Conservation (phyloP, 2,329 filamentous ascomycete genomes). For the Diaporthe ilicicola region DNA sequence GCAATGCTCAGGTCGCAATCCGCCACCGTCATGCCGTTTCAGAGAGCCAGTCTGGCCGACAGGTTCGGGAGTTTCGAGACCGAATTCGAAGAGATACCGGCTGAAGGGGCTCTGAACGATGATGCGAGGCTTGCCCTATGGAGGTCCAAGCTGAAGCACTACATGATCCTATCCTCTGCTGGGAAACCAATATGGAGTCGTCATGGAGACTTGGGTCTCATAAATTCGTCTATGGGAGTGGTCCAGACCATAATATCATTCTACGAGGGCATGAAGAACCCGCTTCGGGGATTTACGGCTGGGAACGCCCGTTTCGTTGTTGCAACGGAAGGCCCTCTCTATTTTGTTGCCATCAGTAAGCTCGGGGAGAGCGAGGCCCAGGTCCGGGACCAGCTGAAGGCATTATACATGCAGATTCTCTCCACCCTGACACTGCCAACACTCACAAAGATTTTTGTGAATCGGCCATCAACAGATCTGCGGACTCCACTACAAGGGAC, state of each 20-base stretch:
- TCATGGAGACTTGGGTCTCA: constrained; percentile 87
- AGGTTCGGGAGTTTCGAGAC: constrained; percentile 72
- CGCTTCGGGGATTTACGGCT: constrained; percentile 85
- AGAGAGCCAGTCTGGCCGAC: constrained; percentile 49
- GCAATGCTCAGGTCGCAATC: constrained; percentile 71
- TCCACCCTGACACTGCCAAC: constrained; percentile 92
- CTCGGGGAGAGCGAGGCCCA: constrained; percentile 93
- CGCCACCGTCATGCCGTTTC: constrained; percentile 67
- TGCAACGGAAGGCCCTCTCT: constrained; percentile 83
- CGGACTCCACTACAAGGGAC: constrained; percentile 90
- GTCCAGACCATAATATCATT: constrained; percentile 98
- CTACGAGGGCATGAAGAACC: constrained; percentile 83
- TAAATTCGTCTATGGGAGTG: constrained; percentile 93
- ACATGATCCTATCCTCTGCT: constrained; percentile 93
- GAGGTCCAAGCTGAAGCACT: constrained; percentile 96
- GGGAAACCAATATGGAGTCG: constrained; percentile 98
- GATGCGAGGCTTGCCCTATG: constrained; percentile 74
- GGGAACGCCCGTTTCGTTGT: constrained; percentile 87
- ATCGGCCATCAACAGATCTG: constrained; percentile 92
- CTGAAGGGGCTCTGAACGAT: constrained; percentile 56
- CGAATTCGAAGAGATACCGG: constrained; percentile 82
- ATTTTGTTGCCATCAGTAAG: constrained; percentile 92
- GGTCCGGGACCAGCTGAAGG: constrained; percentile 86
- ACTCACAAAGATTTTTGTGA: constrained; percentile 85
- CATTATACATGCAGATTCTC: constrained; percentile 97